Percentiles rank a stretch among this genome's conserved stretches.
These are phyloP conservation scores for Aurifilum marmelostoma DNA, from an alignment of 2,329 filamentous ascomycete genomes.

Conservation along the genomic window DNA sequence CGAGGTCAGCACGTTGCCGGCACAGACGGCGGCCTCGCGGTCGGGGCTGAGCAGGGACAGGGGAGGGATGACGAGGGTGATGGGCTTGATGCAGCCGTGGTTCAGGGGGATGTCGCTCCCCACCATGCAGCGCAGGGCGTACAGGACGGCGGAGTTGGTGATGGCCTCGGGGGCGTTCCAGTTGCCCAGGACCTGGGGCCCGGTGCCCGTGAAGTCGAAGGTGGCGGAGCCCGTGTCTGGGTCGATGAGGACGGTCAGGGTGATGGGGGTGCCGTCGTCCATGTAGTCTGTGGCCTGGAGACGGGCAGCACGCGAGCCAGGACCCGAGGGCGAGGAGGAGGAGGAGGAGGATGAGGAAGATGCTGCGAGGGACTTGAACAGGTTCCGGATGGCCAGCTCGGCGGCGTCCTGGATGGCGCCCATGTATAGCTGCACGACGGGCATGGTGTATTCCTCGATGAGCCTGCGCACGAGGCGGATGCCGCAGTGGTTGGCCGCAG, in stretches of 20 bases:
- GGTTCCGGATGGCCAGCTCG: constrained; percentile 41
- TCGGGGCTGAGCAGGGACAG: constrained; percentile 38
- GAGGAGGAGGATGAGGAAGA: constrained; percentile 44
- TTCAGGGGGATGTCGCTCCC: constrained; percentile 42
- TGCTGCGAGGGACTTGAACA: constrained; percentile 40
- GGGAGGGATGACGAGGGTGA: constrained; percentile 37
- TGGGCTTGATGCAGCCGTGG: constrained; percentile 40
- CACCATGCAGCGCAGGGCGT: constrained; percentile 39
- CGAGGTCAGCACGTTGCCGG: constrained; percentile 45
- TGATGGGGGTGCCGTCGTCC: constrained; percentile 42
- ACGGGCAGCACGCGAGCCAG: constrained; percentile 36
- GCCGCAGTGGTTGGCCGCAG: constrained; percentile 47
- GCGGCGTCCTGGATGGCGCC: constrained; percentile 46
- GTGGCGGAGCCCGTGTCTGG: constrained; percentile 35
- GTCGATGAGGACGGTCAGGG: constrained; percentile 37
- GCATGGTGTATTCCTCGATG: constrained; percentile 40
- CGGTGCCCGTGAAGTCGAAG: constrained; percentile 41
- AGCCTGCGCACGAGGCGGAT: constrained; percentile 39
- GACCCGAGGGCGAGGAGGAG: not conserved
- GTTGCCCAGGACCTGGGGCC: constrained; percentile 40
- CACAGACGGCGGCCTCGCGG: constrained; percentile 32
- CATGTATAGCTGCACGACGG: constrained; percentile 43
- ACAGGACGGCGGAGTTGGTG: constrained; percentile 40
- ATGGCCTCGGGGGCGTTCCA: constrained; percentile 34
- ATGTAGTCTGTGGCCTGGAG: constrained; percentile 37